phyloP scores from a whole-genome alignment of 2,329 filamentous ascomycete species.

The Colletotrichum musicola region DNA sequence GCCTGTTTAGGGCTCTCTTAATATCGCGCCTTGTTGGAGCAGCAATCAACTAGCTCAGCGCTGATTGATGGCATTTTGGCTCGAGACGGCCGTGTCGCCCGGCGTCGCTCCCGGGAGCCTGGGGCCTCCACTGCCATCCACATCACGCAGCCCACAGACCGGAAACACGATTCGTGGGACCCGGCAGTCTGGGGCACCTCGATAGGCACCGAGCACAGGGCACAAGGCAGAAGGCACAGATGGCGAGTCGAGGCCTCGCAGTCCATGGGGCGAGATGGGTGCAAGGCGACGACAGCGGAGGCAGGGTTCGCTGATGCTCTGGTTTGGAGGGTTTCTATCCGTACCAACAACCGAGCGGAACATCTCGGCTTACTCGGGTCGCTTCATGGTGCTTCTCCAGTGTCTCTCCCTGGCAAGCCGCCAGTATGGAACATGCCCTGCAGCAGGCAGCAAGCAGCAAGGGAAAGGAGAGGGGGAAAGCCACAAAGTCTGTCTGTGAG shows the following conservation, averaged over 20 bases:
- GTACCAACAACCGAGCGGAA: neutral
- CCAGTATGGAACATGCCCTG: constrained; percentile 17
- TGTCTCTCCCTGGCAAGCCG: constrained; percentile 22
- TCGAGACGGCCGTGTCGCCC: neutral
- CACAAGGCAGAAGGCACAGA: constrained; percentile 7
- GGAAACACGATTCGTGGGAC: constrained; percentile 20
- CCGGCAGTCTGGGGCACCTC: constrained; percentile 22
- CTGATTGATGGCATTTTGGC: constrained; percentile 10
- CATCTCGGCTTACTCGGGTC: constrained; percentile 9
- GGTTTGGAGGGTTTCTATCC: neutral
- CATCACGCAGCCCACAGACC: constrained; percentile 10
- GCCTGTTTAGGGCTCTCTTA: constrained; percentile 1
- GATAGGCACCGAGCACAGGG: constrained; percentile 19
- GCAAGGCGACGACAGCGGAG: neutral
- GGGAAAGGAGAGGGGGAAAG: constrained; percentile 20
- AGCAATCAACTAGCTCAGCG: constrained; percentile 13
- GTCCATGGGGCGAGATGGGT: constrained; percentile 4
- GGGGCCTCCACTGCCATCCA: constrained; percentile 17
- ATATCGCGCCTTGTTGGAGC: neutral
- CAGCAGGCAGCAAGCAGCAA: constrained; percentile 20
- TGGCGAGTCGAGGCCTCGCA: constrained; percentile 36
- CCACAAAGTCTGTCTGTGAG: constrained; percentile 23
- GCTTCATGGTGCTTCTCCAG: neutral
- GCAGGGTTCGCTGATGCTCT: neutral
- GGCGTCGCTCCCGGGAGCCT: constrained; percentile 7